A percentile compares a stretch with the other conserved stretches of the same genome.
Conservation (phyloP, 345 rosid species). For the Durio zibethinus region DNA sequence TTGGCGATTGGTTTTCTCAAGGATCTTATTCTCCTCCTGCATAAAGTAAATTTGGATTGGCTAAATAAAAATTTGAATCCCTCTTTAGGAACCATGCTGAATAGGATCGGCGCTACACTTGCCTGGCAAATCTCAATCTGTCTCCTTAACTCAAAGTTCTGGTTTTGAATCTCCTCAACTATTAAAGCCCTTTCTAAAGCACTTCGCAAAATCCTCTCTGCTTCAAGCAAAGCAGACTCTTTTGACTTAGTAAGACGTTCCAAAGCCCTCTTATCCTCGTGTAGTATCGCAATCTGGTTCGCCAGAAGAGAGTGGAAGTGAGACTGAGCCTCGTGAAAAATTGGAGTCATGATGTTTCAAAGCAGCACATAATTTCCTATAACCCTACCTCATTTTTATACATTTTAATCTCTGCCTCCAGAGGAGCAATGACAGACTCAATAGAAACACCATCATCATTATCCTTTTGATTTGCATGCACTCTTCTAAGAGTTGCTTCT, state of each 20-base stretch:
- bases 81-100: neutral
- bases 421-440: constrained; percentile 72
- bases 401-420: constrained; percentile 77
- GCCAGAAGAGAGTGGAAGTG: neutral
- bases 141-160: constrained; percentile 74
- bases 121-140: constrained; percentile 91
- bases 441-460: constrained; percentile 55
- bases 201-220: constrained; percentile 74
- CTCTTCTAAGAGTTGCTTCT: constrained; percentile 78
- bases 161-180: constrained; percentile 94
- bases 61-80: neutral
- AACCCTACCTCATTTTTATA: constrained; percentile 63
- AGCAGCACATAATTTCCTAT: neutral
- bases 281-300: constrained; percentile 55
- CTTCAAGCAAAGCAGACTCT: constrained; percentile 81
- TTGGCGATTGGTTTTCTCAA: constrained; percentile 91
- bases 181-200: constrained; percentile 92
- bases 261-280: constrained; percentile 87
- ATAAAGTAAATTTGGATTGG: neutral
- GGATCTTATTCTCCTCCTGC: constrained; percentile 86
- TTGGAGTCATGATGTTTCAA: neutral
- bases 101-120: neutral
- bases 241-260: constrained; percentile 86
- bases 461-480: constrained; percentile 66
- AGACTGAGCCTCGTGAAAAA: constrained; percentile 3